These are phyloP conservation scores for Domatiomyces globalis DNA, from an alignment of 2,329 filamentous ascomycete genomes.

Conservation along the genomic window DNA sequence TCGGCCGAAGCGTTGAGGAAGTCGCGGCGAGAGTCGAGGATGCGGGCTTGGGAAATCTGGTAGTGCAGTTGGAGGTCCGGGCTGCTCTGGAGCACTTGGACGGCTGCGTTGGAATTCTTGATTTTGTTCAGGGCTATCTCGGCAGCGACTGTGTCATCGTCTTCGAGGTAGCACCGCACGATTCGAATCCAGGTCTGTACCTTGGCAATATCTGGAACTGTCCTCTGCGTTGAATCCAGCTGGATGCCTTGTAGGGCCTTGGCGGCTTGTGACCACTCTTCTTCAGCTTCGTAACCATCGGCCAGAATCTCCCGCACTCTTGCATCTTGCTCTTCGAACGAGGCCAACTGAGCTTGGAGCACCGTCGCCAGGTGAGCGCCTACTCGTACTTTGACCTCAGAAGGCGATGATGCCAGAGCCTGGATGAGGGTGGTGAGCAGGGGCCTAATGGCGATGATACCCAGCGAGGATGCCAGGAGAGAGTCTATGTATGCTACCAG, in stretches of 20 bases:
- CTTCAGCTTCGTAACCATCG: conserved; percentile 64
- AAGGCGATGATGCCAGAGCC: conserved; percentile 39
- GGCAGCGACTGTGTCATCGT: conserved; percentile 74
- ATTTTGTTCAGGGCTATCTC: conserved; percentile 86
- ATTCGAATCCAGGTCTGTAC: conserved; percentile 84
- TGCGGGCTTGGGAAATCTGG: conserved; percentile 79
- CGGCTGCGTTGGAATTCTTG: conserved; percentile 63
- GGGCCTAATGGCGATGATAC: conserved; percentile 60
- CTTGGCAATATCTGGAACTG: conserved; percentile 68
- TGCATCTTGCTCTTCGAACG: conserved; percentile 74
- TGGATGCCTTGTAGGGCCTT: conserved; percentile 68
- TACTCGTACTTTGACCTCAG: conserved; percentile 57
- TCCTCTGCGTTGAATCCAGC: conserved; percentile 75
- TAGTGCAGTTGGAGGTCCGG: conserved; percentile 68
- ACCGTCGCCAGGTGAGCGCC: conserved; percentile 58
- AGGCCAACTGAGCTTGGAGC: conserved; percentile 52
- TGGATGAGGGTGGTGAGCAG: conserved; percentile 58
- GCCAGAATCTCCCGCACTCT: conserved; percentile 68
- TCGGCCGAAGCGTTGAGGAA: conserved; percentile 78
- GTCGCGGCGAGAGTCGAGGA: conserved; percentile 76
- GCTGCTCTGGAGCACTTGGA: conserved; percentile 50
- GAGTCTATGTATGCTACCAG: conserved; percentile 47
- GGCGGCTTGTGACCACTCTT: conserved; percentile 69
- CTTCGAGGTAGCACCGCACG: conserved; percentile 84
- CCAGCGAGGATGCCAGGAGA: conserved; percentile 51